Evolutionary conservation across 768 basidiomycete species (phyloP).

Genomic region (Mycena albidolilacea): DNA sequence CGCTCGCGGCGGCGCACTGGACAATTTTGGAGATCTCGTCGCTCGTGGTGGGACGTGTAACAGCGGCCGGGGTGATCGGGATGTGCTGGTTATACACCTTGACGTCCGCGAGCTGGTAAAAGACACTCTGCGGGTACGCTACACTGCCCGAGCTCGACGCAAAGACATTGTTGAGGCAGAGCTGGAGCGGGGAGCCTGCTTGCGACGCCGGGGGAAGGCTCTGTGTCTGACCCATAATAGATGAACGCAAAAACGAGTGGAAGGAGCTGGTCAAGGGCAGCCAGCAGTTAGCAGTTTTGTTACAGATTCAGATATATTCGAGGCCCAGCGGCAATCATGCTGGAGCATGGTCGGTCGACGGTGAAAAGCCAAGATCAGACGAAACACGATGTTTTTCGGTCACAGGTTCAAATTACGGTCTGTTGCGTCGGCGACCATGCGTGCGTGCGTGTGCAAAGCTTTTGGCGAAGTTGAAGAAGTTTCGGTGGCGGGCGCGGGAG

Average conservation of each 20-base stretch:
- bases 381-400: not conserved
- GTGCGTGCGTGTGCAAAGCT: not conserved
- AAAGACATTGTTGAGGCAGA: constrained; percentile 37
- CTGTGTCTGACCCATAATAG: not conserved
- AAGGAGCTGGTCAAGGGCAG: not conserved
- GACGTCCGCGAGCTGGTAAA: constrained; percentile 34
- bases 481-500: too few species aligned
- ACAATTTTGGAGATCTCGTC: constrained; percentile 37
- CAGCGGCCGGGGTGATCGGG: constrained; percentile 42
- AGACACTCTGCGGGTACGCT: constrained; percentile 25
- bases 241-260: not conserved
- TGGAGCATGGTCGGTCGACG: too few species aligned
- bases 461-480: not conserved
- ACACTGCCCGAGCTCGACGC: constrained; percentile 25
- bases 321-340: too few species aligned
- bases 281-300: too few species aligned
- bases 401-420: not conserved
- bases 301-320: too few species aligned
- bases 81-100: constrained; percentile 37
- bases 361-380: too few species aligned
- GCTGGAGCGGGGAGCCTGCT: constrained; percentile 31
- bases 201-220: constrained; percentile 24
- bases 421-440: not conserved
- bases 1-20: constrained; percentile 39
- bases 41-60: constrained; percentile 38